A percentile compares a stretch with the other conserved stretches of the same genome.
Evolutionary conservation across 2,329 filamentous ascomycete species (phyloP).

Genomic region (Penicillium sp.): DNA sequence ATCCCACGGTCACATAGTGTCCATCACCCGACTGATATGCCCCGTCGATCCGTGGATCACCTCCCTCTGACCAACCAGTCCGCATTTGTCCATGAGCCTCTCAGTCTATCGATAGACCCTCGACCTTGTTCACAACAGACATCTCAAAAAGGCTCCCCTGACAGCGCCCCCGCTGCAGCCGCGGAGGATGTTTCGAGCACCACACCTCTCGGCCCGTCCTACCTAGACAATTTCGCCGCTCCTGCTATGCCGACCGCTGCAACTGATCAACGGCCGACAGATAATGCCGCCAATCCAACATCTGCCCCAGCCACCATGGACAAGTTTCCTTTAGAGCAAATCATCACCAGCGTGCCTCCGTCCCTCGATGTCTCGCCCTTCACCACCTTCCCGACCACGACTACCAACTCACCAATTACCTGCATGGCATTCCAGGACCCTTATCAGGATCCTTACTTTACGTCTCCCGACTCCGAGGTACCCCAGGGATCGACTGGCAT

Average conservation of each 20-base stretch:
- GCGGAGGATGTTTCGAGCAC: slow-evolving; percentile 30
- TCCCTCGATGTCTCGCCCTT: slow-evolving; percentile 45
- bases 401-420: slow-evolving; percentile 36
- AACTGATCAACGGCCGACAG: slow-evolving; percentile 28
- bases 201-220: slow-evolving; percentile 37
- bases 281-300: slow-evolving; percentile 25
- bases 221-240: slow-evolving; percentile 33
- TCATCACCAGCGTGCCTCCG: slow-evolving; percentile 39
- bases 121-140: slow-evolving; percentile 20
- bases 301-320: slow-evolving; percentile 31
- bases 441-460: slow-evolving; percentile 47
- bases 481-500: slow-evolving; percentile 44
- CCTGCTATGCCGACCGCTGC: slow-evolving; percentile 21
- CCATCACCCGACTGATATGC: slow-evolving; percentile 49
- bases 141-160: slow-evolving; percentile 51
- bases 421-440: slow-evolving; percentile 43
- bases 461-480: slow-evolving; percentile 48
- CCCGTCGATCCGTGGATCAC: slow-evolving; percentile 58
- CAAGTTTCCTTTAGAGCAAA: slow-evolving; percentile 36
- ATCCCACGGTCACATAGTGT: slow-evolving; percentile 60
- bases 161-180: slow-evolving; percentile 37
- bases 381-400: slow-evolving; percentile 40
- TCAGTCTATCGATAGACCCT: slow-evolving; percentile 24
- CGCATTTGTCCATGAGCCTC: slow-evolving; percentile 35
- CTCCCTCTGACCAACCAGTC: slow-evolving; percentile 45